phyloP scores from a whole-genome alignment of 305 asterid species.

The Petunia hybrid region DNA sequence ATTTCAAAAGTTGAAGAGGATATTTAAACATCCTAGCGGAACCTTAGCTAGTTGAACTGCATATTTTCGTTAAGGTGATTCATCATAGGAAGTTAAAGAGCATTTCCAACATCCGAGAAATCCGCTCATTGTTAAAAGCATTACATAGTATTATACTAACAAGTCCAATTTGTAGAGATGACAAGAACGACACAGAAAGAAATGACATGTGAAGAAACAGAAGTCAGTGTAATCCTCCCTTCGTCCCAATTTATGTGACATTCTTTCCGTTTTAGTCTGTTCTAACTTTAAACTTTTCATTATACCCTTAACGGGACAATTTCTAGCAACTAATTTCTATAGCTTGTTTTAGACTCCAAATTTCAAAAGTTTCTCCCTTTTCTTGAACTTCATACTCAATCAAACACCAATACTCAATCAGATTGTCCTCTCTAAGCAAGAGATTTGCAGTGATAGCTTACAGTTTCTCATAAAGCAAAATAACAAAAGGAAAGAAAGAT shows the following conservation, averaged over 20 bases:
- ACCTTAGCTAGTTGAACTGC: neutral
- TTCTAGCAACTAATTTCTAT: no score
- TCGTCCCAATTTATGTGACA: no score
- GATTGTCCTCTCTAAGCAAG: neutral
- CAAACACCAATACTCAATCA: no score
- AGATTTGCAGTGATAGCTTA: neutral
- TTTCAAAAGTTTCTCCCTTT: no score
- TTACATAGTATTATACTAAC: neutral
- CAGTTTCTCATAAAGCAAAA: neutral
- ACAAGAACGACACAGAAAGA: neutral
- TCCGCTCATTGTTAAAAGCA: neutral
- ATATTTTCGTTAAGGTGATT: neutral
- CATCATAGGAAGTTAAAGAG: neutral
- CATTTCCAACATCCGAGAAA: neutral
- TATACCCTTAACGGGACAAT: no score
- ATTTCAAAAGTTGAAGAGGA: neutral
- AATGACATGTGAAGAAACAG: constrained; percentile 2
- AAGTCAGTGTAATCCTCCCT: neutral
- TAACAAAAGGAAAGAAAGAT: neutral
- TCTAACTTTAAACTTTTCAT: no score
- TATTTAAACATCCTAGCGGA: neutral
- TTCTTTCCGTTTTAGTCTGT: no score
- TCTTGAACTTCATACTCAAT: no score
- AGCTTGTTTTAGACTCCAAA: no score
- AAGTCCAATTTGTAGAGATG: neutral